These are phyloP conservation scores for Apiospora hydei DNA, from an alignment of 2,329 filamentous ascomycete genomes.

Conservation along the genomic window DNA sequence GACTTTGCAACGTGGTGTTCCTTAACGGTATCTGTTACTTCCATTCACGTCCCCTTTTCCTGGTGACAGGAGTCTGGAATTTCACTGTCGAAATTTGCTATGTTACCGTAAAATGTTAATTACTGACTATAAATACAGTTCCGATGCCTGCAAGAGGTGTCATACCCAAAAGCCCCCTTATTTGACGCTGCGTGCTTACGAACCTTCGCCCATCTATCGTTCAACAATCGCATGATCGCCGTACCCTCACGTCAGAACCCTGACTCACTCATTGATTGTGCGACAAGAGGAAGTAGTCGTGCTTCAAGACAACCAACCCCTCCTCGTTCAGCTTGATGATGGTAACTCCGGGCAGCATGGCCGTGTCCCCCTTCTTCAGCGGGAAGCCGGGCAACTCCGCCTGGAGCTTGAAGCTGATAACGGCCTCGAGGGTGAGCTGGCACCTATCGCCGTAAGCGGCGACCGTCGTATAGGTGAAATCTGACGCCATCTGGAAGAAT, in stretches of 20 bases:
- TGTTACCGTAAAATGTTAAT: too few species aligned
- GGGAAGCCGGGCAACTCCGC: neutral
- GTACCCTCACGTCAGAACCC: neutral
- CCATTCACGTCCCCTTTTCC: too few species aligned
- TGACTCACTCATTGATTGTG: neutral
- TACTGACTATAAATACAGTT: too few species aligned
- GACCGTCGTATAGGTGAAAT: neutral
- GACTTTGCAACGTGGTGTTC: too few species aligned
- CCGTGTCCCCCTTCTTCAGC: neutral
- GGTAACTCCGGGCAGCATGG: neutral
- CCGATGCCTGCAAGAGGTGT: too few species aligned
- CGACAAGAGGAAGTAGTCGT: neutral
- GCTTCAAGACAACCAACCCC: neutral
- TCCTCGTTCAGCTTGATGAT: conserved; percentile 5
- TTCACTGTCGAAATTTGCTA: too few species aligned
- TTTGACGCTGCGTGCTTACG: too few species aligned
- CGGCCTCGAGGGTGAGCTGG: neutral
- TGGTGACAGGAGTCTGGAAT: too few species aligned
- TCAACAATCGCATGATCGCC: neutral
- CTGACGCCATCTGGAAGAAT: neutral
- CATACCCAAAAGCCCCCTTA: too few species aligned
- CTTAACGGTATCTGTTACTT: too few species aligned
- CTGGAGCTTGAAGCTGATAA: conserved; percentile 1
- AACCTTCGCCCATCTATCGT: too few species aligned
- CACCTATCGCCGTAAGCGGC: neutral